phyloP scores from a whole-genome alignment of 257 asterid genomes.

The Solanum infundibuliforme region DNA sequence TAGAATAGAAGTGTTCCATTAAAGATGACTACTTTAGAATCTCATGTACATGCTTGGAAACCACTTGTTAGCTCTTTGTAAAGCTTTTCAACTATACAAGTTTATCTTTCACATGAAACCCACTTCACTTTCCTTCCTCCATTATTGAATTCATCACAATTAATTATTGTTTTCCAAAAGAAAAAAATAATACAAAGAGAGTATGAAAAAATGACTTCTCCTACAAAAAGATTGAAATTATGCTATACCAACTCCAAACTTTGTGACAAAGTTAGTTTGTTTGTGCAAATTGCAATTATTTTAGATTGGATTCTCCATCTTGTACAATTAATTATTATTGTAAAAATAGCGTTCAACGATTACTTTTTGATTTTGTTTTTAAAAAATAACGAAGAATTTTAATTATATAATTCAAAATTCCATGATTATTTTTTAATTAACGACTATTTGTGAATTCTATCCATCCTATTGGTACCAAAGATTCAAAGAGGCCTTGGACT shows the following conservation, averaged over 20 bases:
- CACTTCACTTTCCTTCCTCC: neutral
- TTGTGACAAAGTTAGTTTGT: neutral
- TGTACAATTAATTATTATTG: neutral
- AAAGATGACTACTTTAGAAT: neutral
- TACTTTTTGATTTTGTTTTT: neutral
- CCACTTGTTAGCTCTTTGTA: neutral
- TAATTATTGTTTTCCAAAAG: neutral
- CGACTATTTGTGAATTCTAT: neutral
- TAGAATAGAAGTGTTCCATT: neutral
- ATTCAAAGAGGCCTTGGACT: neutral
- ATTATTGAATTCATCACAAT: neutral
- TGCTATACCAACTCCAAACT: neutral
- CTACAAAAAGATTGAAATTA: neutral
- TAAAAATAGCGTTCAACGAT: neutral
- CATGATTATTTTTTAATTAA: neutral
- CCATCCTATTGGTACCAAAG: neutral
- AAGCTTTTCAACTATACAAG: neutral
- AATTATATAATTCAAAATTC: neutral
- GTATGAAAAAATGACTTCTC: neutral
- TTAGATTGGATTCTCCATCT: neutral
- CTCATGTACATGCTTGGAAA: neutral
- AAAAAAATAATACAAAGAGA: neutral
- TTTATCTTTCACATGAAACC: neutral
- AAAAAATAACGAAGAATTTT: neutral
- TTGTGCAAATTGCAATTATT: neutral